Evolutionary conservation across 2,329 filamentous ascomycete genomes (phyloP), one percentile per base, ranked within the genome.

Genomic region (Daldinia eschscholtzii): DNA sequence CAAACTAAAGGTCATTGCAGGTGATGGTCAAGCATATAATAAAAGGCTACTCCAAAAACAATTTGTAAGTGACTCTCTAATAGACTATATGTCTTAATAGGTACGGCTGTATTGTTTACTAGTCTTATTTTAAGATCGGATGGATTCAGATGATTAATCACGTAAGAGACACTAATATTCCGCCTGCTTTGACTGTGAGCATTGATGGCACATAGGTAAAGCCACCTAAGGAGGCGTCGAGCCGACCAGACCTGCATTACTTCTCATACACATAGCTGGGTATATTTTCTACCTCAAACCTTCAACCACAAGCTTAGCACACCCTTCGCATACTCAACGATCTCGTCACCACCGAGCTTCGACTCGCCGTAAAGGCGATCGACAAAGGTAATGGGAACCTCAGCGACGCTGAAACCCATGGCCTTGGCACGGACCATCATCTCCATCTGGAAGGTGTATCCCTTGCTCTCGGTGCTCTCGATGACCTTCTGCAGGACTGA

Each of bases 361-460:
- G 91, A 94, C 84, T 97, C 95, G 35, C 96, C 96, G 79, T 97
- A 99, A 53, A 99, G 82, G 64, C 96, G 89, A 81, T 99, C 97
- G 44, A 98, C 96, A 80, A 99, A 99, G 26, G 89, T 93, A 74
- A 99, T 99, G 12, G 96, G 96, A 68, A 97, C 95, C 86, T 99
- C 96, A 15, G 93, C 93, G 35, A 99, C 95, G 41, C 91, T 92
- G 84, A 89, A 97, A 0, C 96, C 95, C 93, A 98, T 94, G 15
- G 92, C 93, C 88, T 98, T 98, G 37, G 96, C 96, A 70, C 94
- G 88, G 7, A 98, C 95, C 91, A 98, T 98, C 90, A 99, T 92
- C 87, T 98, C 95, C 96, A 99, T 99, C 89, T 99, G 96, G 86
- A 99, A 99, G 44, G 92, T 95, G 81, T 98, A 99, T 2, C 96